phyloP scores from a whole-genome alignment of 2,329 filamentous ascomycete species.

The Aspergillus brunneoviolaceus region DNA sequence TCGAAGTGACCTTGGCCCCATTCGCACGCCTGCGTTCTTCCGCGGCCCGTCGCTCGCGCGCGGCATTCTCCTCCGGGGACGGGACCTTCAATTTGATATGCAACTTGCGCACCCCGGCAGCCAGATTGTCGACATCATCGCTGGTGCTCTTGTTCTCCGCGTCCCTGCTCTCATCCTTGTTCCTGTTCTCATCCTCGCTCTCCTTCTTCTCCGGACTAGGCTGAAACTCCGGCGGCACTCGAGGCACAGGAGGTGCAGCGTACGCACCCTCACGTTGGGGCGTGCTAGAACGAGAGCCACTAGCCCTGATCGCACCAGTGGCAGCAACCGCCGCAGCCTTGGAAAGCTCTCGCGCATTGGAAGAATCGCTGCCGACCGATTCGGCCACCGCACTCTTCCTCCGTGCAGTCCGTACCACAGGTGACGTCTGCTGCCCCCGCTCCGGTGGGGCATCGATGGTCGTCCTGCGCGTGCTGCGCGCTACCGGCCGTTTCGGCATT shows the following conservation, averaged over 20 bases:
- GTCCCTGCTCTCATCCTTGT: no score
- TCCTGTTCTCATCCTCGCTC: neutral
- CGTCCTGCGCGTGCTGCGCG: slow-evolving; percentile 56
- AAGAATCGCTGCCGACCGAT: neutral
- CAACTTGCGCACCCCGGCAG: slow-evolving; percentile 54
- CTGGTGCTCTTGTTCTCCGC: neutral
- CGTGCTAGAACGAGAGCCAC: slow-evolving; percentile 48
- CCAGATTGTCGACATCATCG: slow-evolving; percentile 51
- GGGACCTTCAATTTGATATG: slow-evolving; percentile 60
- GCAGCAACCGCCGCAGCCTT: slow-evolving; percentile 15
- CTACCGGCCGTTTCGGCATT: slow-evolving; percentile 53
- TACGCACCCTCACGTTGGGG: slow-evolving; percentile 38
- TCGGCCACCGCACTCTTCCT: slow-evolving; percentile 27
- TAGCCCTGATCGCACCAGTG: slow-evolving; percentile 60
- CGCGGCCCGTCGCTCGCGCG: slow-evolving; percentile 47
- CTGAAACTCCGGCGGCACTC: slow-evolving; percentile 40
- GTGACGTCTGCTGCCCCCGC: slow-evolving; percentile 24
- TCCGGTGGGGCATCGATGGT: slow-evolving; percentile 56
- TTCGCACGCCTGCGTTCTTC: slow-evolving; percentile 44
- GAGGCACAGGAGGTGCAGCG: slow-evolving; percentile 44
- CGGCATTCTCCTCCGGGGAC: slow-evolving; percentile 57
- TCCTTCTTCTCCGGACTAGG: neutral
- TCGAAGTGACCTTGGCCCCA: slow-evolving; percentile 16
- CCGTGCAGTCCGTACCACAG: slow-evolving; percentile 24
- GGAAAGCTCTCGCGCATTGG: neutral